These are phyloP conservation scores for Rhizopus stolonifer DNA, from an alignment of 371 early-diverging fungal genomes.

Conservation along the genomic window DNA sequence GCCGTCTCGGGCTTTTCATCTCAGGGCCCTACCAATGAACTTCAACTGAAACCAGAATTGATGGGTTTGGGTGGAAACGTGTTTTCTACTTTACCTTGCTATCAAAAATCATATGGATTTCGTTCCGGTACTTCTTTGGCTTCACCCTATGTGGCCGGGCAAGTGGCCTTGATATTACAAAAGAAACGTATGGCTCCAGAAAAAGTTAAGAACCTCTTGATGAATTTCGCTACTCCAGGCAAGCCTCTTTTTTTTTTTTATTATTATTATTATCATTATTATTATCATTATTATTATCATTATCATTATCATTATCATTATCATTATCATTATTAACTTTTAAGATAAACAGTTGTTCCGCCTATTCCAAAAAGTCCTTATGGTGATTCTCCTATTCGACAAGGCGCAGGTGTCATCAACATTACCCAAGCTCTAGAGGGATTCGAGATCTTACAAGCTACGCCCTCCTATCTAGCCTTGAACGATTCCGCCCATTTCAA, in stretches of 20 bases:
- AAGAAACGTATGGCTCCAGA: slow-evolving; percentile 19
- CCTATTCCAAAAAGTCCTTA: slow-evolving; percentile 23
- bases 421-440: slow-evolving; percentile 56
- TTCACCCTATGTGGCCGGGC: slow-evolving; percentile 67
- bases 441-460: slow-evolving; percentile 42
- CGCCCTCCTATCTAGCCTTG: slow-evolving; percentile 62
- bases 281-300: no score
- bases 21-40: slow-evolving; percentile 44
- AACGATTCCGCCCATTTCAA: slow-evolving; percentile 58
- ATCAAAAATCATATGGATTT: slow-evolving; percentile 50
- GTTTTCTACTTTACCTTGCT: slow-evolving; percentile 62
- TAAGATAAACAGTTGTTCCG: slow-evolving; percentile 18
- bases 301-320: no score
- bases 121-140: slow-evolving; percentile 64
- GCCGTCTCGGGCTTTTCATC: slow-evolving; percentile 43
- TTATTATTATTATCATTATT: no score
- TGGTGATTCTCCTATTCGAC: slow-evolving; percentile 47
- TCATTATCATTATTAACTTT: no score
- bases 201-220: slow-evolving; percentile 20
- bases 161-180: slow-evolving; percentile 51
- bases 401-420: slow-evolving; percentile 76
- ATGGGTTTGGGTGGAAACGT: slow-evolving; percentile 68
- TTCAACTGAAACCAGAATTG: slow-evolving; percentile 57
- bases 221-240: slow-evolving; percentile 43
- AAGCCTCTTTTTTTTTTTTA: no score